A percentile compares a stretch with the other conserved stretches of the same genome.
phyloP scores from a whole-genome alignment of 495 filamentous ascomycete species.

The Aspergillus carlsbadensis region DNA sequence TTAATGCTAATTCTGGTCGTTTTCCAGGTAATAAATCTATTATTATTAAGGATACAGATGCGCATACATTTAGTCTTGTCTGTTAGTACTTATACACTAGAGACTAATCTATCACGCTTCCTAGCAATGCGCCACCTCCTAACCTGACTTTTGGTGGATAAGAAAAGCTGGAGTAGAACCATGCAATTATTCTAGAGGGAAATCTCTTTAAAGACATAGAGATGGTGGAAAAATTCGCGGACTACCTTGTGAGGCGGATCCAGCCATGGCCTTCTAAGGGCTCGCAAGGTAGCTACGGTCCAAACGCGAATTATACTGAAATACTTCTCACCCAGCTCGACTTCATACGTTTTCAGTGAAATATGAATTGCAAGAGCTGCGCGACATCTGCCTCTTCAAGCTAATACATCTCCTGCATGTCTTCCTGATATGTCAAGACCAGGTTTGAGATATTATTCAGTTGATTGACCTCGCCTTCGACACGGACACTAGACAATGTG shows the following conservation, averaged over 20 bases:
- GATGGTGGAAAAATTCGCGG: neutral
- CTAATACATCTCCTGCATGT: neutral
- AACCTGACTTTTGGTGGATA: neutral
- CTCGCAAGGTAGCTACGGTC: neutral
- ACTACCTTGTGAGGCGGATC: neutral
- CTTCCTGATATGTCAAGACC: neutral
- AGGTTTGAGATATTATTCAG: neutral
- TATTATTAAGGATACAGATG: neutral
- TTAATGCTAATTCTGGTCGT: neutral
- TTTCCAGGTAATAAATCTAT: neutral
- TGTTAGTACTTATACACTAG: neutral
- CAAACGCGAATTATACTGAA: neutral
- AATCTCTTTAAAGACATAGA: neutral
- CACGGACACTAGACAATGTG: neutral
- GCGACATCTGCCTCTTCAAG: neutral
- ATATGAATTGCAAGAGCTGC: neutral
- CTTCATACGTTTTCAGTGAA: neutral
- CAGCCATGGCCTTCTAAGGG: neutral
- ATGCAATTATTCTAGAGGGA: neutral
- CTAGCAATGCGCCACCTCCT: neutral
- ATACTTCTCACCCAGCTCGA: neutral
- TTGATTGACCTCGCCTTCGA: neutral
- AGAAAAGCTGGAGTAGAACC: neutral
- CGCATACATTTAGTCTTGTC: neutral
- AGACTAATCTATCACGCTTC: neutral